Base-by-base conservation (phyloP, 306 rosid genomes). In the Citrullus amarus region DNA sequence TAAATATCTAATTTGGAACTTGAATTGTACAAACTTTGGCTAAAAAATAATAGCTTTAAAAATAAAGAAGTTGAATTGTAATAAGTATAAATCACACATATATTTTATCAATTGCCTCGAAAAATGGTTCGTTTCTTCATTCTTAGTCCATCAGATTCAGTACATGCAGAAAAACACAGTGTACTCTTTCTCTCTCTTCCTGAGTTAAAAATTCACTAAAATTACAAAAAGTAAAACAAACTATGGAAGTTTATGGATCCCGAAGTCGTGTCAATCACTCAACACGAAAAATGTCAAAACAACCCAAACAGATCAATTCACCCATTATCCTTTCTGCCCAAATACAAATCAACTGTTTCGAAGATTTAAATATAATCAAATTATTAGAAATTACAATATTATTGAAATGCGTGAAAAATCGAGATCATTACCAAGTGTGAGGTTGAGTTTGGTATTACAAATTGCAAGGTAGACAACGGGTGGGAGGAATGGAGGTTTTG, bases 261-360 rank as follows among this genome's bases (percentile, higher is more conserved):
- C 59, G 74, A 79, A 88, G 89, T 87, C 88, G 89, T 84, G 82
- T 61, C 76, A 57, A 71, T 82, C 82, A 84, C 91, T 82, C 86
- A 78, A 82, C 82, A 34, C 38, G 34, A 25, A 77, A 55, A 79
- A 62, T 82, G 80, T 80, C 83, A 86, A 77, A 67, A 79, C 55
- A 4, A n/a, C 15, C 62, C 46, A 57, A 79, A 76, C 82, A 58
- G 81, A 83, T 88, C 82, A 48, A 86, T 2, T 44, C 46, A 32
- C 71, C 81, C 79, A 75, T 2, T 18, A 74, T 60, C 79, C 36
- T 59, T 39, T 20, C 7, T 43, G 7, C 54, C 80, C 51, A 63
- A 56, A 72, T 61, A 25, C 28, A 25, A 25, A 25, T 25, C 28
- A 25, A 25, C 28, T 25, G 28, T 25, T 25, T 25, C 1, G 28